Conservation (phyloP, 169 alveolate species). For the Plasmodium gallinaceum region DNA sequence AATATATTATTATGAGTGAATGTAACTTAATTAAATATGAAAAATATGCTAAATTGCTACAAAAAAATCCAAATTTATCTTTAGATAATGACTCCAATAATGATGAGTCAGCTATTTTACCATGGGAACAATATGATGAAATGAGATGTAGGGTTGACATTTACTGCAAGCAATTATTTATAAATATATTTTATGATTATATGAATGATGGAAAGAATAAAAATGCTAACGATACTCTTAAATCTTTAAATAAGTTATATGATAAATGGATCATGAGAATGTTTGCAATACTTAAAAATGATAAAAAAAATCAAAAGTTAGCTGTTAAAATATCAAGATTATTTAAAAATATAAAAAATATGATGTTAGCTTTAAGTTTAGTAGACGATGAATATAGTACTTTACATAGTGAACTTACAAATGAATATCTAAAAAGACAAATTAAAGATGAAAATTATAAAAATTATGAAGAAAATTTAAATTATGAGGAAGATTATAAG, state of each 20-base stretch:
- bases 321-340: conserved; percentile 71
- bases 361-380: conserved; percentile 52
- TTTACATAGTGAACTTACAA: conserved; percentile 75
- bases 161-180: conserved; percentile 72
- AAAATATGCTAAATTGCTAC: conserved; percentile 58
- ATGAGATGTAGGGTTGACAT: conserved; percentile 66
- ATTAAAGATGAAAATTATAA: conserved; percentile 63
- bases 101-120: conserved; percentile 24
- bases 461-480: conserved; percentile 30
- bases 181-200: conserved; percentile 57
- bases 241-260: conserved; percentile 52
- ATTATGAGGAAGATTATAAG: conserved; percentile 55
- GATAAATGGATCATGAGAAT: conserved; percentile 78
- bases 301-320: conserved; percentile 69
- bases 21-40: conserved; percentile 71
- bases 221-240: conserved; percentile 60
- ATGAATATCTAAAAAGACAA: conserved; percentile 77
- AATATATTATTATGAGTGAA: conserved; percentile 62
- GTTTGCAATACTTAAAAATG: conserved; percentile 77
- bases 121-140: conserved; percentile 78
- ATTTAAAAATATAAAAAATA: conserved; percentile 75
- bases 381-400: conserved; percentile 77
- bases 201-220: conserved; percentile 77
- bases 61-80: conserved; percentile 58
- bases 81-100: conserved; percentile 41